Conservation (phyloP, 176 grass and related monocot genomes). For the Poa pratensis region DNA sequence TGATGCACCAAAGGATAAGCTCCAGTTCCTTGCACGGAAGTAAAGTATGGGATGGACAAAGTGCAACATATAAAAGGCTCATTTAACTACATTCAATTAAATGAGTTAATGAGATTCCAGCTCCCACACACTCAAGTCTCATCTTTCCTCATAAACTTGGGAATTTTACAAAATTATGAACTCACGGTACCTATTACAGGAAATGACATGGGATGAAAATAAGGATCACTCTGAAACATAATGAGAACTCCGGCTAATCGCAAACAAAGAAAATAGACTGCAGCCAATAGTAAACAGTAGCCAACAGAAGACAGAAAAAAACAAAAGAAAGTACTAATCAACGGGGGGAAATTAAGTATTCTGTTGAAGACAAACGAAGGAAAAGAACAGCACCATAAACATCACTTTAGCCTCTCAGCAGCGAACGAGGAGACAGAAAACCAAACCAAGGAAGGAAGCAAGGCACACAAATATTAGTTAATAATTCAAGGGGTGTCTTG, state of each 20-base stretch:
- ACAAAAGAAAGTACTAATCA: slow-evolving; percentile 1
- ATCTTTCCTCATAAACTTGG: slow-evolving; percentile 5
- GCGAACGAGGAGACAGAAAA: neutral
- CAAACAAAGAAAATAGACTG: neutral
- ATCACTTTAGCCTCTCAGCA: slow-evolving; percentile 1
- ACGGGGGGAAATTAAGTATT: slow-evolving; percentile 12
- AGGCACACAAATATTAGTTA: slow-evolving; percentile 10
- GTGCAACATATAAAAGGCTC: slow-evolving; percentile 13
- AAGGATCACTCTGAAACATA: slow-evolving; percentile 1
- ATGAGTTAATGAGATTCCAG: slow-evolving; percentile 8
- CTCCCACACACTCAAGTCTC: neutral
- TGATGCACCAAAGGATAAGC: slow-evolving; percentile 5
- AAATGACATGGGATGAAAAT: slow-evolving; percentile 8
- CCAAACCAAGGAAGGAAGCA: slow-evolving; percentile 12
- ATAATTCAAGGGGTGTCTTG: slow-evolving; percentile 8
- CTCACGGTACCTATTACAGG: neutral
- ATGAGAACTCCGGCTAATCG: neutral
- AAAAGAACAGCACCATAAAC: slow-evolving; percentile 12
- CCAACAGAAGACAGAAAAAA: neutral
- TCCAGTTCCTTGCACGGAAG: slow-evolving; percentile 33
- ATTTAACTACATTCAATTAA: neutral
- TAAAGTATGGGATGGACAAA: neutral
- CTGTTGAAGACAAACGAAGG: neutral
- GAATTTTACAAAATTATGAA: slow-evolving; percentile 4
- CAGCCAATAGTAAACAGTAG: neutral